A percentile compares a stretch with the other conserved stretches of the same genome.
phyloP scores from a whole-genome alignment of 2,329 filamentous ascomycete genomes.

The Cercospora sp. region DNA sequence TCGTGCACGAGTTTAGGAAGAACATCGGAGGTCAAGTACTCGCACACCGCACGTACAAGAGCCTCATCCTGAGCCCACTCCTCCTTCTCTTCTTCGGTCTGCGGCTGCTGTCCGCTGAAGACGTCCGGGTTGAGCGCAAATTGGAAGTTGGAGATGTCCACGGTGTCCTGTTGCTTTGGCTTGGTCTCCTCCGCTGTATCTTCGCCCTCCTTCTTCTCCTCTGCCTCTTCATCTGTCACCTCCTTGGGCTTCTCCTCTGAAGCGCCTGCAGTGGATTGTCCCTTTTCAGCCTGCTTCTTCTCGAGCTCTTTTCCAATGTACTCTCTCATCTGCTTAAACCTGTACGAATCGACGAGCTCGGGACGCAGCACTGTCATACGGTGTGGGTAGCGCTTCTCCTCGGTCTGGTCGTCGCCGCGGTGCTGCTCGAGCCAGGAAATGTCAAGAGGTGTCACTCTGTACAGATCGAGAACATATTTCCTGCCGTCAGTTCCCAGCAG shows the following conservation, averaged over 20 bases:
- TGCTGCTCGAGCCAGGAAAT: conserved; percentile 85
- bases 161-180: conserved; percentile 59
- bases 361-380: conserved; percentile 92
- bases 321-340: conserved; percentile 81
- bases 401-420: conserved; percentile 54
- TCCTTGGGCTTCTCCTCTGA: conserved; percentile 28
- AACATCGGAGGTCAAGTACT: conserved; percentile 71
- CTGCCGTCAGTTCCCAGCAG: conserved; percentile 94
- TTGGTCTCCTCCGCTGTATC: conserved; percentile 36
- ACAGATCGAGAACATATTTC: conserved; percentile 96
- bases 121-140: conserved; percentile 93
- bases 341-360: conserved; percentile 85
- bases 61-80: conserved; percentile 81
- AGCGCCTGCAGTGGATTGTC: conserved; percentile 28
- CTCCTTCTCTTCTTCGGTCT: conserved; percentile 85
- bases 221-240: conserved; percentile 36
- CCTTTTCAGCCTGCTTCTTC: conserved; percentile 51
- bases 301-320: conserved; percentile 81
- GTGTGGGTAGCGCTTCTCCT: conserved; percentile 73
- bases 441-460: conserved; percentile 90
- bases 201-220: conserved; percentile 26
- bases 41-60: conserved; percentile 81
- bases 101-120: conserved; percentile 87
- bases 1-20: conserved; percentile 86
- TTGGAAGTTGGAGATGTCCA: conserved; percentile 83